Percentiles rank a stretch among this genome's conserved stretches.
These are phyloP conservation scores for Tricholoma sp. DNA, from an alignment of 768 basidiomycete species.

Conservation along the genomic window DNA sequence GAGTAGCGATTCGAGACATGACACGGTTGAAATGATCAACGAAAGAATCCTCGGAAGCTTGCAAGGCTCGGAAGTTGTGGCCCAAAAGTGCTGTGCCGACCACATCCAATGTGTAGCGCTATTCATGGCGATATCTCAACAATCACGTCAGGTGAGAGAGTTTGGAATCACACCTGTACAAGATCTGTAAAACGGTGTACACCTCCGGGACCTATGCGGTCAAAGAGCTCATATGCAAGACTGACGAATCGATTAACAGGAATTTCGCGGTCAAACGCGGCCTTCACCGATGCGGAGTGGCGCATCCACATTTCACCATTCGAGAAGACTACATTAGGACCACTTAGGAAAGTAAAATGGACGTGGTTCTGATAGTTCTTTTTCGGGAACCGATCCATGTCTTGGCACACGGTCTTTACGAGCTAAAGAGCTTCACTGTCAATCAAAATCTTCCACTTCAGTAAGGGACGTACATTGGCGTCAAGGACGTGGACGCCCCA, in stretches of 20 bases:
- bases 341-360: constrained; percentile 30
- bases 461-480: constrained; percentile 19
- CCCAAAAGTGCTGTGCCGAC: constrained; percentile 32
- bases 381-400: constrained; percentile 21
- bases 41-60: constrained; percentile 26
- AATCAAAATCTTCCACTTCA: neutral
- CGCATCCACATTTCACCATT: constrained; percentile 34
- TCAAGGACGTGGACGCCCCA: constrained; percentile 39
- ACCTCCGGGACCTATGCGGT: constrained; percentile 25
- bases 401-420: constrained; percentile 20
- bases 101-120: constrained; percentile 32
- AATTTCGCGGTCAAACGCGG: constrained; percentile 27
- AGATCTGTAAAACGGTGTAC: constrained; percentile 23
- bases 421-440: constrained; percentile 11
- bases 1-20: constrained; percentile 30
- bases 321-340: constrained; percentile 31
- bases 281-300: constrained; percentile 30
- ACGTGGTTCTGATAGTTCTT: constrained; percentile 28
- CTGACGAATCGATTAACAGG: constrained; percentile 29
- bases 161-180: constrained; percentile 11
- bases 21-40: constrained; percentile 31
- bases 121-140: neutral
- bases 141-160: neutral
- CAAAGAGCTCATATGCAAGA: constrained; percentile 27
- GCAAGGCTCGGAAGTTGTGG: constrained; percentile 32